These are phyloP conservation scores for Pelagophyceae sp. DNA, from an alignment of 352 stramenopile species.

Conservation along the genomic window DNA sequence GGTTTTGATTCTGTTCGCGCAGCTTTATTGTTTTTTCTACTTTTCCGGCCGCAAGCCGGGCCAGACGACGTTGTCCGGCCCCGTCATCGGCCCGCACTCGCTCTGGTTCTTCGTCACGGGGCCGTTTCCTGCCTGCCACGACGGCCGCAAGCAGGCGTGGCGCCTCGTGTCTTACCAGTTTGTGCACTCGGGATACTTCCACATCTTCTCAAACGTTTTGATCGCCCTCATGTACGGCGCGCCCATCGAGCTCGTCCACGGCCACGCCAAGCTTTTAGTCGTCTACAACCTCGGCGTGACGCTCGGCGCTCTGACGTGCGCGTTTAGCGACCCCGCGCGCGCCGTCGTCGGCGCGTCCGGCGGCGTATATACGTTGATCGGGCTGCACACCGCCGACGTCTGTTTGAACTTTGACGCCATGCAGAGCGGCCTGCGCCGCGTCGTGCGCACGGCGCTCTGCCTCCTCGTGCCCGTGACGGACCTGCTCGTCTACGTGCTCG, in stretches of 20 bases:
- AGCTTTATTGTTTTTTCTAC: not conserved
- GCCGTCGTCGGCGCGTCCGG: constrained; percentile 1
- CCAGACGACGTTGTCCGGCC: not conserved
- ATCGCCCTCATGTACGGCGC: constrained; percentile 3
- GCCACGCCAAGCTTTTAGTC: not conserved
- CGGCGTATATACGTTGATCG: constrained; percentile 19
- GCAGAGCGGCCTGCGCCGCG: not conserved
- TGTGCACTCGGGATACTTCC: constrained; percentile 9
- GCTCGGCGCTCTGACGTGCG: constrained; percentile 6
- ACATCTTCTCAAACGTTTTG: not conserved
- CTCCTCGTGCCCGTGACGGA: not conserved
- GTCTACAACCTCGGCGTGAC: constrained; percentile 16
- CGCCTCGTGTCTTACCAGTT: constrained; percentile 7
- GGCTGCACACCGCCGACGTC: constrained; percentile 18
- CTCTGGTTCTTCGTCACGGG: not conserved
- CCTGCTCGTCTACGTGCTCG: constrained; percentile 2
- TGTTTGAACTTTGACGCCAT: constrained; percentile 63
- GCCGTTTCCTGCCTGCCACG: not conserved
- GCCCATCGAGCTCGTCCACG: constrained; percentile 18
- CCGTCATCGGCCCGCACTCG: not conserved
- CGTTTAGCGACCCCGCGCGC: not conserved
- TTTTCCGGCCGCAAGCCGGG: not conserved
- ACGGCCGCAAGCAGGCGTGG: constrained; percentile 4
- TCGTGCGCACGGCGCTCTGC: not conserved
- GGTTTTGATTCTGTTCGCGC: not conserved